These are phyloP conservation scores for Sarocladium brachiariae DNA, from an alignment of 2,329 filamentous ascomycete species.

Conservation along the genomic window DNA sequence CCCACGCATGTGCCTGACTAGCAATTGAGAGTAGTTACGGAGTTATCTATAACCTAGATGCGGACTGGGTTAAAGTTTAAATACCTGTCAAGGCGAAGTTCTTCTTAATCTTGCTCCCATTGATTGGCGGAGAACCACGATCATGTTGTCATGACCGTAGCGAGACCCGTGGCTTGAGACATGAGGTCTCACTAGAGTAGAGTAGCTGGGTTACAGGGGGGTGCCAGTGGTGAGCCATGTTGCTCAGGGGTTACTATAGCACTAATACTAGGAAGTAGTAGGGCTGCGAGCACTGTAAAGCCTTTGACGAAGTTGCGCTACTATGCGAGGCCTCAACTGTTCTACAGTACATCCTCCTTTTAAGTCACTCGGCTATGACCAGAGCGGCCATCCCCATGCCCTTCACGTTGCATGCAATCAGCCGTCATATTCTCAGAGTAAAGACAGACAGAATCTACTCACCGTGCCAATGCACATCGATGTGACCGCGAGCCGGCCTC, in stretches of 20 bases:
- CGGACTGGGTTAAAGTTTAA: background rate
- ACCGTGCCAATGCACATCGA: constrained; percentile 10
- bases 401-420: background rate
- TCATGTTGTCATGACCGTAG: background rate
- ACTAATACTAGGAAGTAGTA: no score
- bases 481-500: background rate
- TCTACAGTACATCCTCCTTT: background rate
- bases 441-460: background rate
- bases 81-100: background rate
- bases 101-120: background rate
- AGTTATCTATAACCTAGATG: no score
- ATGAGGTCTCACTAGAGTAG: no score
- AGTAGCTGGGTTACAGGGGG: no score
- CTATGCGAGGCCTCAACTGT: background rate
- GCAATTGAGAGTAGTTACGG: background rate
- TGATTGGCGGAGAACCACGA: background rate
- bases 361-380: constrained; percentile 5
- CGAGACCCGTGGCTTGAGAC: no score
- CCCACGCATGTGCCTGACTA: background rate
- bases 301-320: no score
- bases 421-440: background rate
- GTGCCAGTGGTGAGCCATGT: no score
- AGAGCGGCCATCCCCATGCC: constrained; percentile 13
- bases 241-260: no score
- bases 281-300: background rate